Evolutionary conservation across 345 rosid species (phyloP), one percentile per base, ranked within the genome.

Genomic region (Salix udensis): DNA sequence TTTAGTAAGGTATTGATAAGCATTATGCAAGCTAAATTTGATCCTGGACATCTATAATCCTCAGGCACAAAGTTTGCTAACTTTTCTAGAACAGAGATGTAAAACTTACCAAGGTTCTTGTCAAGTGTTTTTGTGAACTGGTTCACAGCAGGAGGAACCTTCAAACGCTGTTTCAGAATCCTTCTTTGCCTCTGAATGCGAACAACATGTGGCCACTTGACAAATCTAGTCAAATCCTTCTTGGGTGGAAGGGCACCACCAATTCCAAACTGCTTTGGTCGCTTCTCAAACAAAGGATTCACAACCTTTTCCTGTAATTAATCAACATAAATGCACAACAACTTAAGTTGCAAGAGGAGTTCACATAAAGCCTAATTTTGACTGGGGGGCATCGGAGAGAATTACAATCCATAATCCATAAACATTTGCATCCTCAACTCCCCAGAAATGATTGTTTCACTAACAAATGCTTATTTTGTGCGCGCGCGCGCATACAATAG

Each of bases 91-190:
- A 55, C 4, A 31, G 65, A 0, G 2, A 31, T 39, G 30, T 7
- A 39, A 60, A 58, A 26, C 77, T 60, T 78, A 91, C 98, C 98
- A 4, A 90, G 88, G 65, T 91, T 91, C 87, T 92, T 94, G 88
- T 94, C 98, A 15, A 92, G 92, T 24, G 98, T 88, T 87, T 94
- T 94, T 68, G 97, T 94, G 84, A 92, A 94, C 81, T 92, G 97
- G 77, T 91, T 92, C 68, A 92, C 79, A 28, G 97, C 88, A 1
- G 97, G 97, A 3, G 98, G 96, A 52, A 94, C 96, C 92, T 94
- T 94, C 84, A 94, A 81, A 70, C 98, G 85, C 80, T 88, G 94
- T 86, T 82, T 92, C 39, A 94, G 85, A 66, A 94, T 89, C 81
- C 97, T 89, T 80, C 86, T 92, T 81, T 91, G 88, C 86, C 97